Base-by-base conservation (phyloP, 345 rosid genomes). In the Acer yangbiense region DNA sequence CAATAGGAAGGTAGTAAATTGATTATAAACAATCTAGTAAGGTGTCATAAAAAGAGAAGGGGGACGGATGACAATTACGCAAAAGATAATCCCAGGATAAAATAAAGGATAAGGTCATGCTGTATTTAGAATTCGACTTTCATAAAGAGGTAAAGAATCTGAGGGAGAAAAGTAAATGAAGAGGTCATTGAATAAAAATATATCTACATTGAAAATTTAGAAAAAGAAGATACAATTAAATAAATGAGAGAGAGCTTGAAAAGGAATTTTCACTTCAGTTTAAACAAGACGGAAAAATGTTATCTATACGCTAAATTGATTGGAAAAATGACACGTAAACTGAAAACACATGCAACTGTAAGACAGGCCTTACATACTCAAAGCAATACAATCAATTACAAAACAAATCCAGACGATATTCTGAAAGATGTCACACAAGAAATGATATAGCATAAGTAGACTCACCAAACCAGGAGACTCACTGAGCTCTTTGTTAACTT, bases 391-490 rank as follows among this genome's bases (percentile, higher is more conserved):
- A 32, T 43, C 57, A 48, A 74, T 48, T 25, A 10, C 54, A 39
- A 27, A 68, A 20, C 18, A 48, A 14, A 55, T 29, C 39, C 7
- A 73, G 35, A 2, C 7, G 21, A 64, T 21, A 63, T 35, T 16
- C 27, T 18, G 50, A 73, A 50, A 10, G 27, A 64, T 18, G 7
- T 29, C 18, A 52, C 27, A 7, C 27, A 4, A 17, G 1, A 73
- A 71, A 27, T 14, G 57, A 29, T 8, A 67, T n/a, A 54, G 76
- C 29, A 74, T 16, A 77, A 68, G 69, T 68, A 80, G 27, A 87
- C 98, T 91, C 75, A 94, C 99, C 90, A 91, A 78, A 64, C 84
- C 98, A 72, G 99, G 98, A 67, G 96, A 83, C 46, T 21, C 67
- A 10, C 14, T 86, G 43, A 97, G 92, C 60, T 83, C 87, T 77